A percentile compares a stretch with the other conserved stretches of the same genome.
phyloP scores from a whole-genome alignment of 2,329 filamentous ascomycete species.

The Beauveria sp. region DNA sequence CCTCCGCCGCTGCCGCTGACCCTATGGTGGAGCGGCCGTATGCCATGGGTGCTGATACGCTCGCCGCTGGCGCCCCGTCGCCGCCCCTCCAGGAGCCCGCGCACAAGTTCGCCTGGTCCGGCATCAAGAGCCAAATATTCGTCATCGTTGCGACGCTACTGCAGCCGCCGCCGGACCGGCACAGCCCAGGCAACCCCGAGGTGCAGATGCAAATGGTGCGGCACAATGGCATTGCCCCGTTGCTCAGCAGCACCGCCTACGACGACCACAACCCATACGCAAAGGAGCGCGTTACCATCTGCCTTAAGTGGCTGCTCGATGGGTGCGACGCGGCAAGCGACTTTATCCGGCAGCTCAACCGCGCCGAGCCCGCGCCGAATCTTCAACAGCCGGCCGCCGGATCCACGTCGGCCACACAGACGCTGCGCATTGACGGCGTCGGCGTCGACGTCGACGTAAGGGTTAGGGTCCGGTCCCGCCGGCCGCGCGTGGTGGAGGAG shows the following conservation, averaged over 20 bases:
- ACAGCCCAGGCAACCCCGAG: constrained; percentile 56
- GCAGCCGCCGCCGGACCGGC: constrained; percentile 64
- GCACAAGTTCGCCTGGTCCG: constrained; percentile 57
- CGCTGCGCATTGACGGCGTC: constrained; percentile 47
- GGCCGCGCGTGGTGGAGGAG: constrained; percentile 18
- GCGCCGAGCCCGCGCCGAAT: constrained; percentile 32
- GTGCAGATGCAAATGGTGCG: constrained; percentile 85
- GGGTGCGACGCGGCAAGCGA: constrained; percentile 66
- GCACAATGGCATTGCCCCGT: constrained; percentile 76
- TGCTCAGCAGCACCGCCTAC: constrained; percentile 83
- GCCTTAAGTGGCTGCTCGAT: constrained; percentile 75
- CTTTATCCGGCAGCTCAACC: constrained; percentile 59
- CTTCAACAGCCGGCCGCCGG: constrained; percentile 27
- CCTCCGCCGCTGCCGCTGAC: constrained; percentile 24
- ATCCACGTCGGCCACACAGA: constrained; percentile 28
- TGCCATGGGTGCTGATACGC: constrained; percentile 17
- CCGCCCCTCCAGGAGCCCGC: constrained; percentile 52
- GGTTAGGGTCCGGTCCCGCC: constrained; percentile 39
- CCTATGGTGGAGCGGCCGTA: constrained; percentile 59
- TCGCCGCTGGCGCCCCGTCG: constrained; percentile 31
- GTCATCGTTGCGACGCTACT: constrained; percentile 83
- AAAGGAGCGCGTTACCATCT: constrained; percentile 82
- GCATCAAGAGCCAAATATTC: constrained; percentile 88
- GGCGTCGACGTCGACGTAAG: constrained; percentile 50
- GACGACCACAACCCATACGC: constrained; percentile 93